A percentile compares a stretch with the other conserved stretches of the same genome.
Evolutionary conservation across 371 early-diverging fungal species (phyloP).

Genomic region (Mortierella sp.): DNA sequence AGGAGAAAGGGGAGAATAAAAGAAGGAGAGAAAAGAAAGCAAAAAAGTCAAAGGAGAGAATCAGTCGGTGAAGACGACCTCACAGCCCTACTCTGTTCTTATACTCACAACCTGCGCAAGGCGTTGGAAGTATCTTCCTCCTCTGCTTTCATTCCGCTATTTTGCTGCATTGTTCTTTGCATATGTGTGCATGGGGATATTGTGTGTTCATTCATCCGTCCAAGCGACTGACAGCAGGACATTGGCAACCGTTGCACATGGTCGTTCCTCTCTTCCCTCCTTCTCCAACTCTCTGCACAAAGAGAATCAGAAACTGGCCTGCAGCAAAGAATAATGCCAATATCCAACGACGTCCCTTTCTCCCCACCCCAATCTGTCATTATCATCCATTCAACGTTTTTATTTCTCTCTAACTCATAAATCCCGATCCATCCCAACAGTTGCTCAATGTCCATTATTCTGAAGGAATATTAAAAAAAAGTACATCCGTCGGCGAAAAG

Average conservation of each 20-base stretch:
- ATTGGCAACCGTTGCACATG: background rate
- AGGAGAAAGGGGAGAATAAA: background rate
- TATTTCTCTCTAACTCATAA: background rate
- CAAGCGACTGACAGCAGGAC: background rate
- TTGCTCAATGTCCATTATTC: background rate
- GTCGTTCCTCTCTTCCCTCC: background rate
- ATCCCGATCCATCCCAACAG: constrained; percentile 12
- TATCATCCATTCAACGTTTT: background rate
- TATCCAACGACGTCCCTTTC: background rate
- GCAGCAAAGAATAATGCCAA: constrained; percentile 12
- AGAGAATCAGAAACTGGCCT: constrained; percentile 40
- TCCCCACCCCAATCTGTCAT: background rate
- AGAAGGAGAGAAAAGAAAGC: background rate
- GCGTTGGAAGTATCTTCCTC: no score
- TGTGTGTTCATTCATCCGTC: background rate
- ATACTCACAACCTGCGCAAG: background rate
- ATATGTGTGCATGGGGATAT: background rate
- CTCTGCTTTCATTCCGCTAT: no score
- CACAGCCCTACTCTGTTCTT: constrained; percentile 5
- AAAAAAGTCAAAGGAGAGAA: background rate
- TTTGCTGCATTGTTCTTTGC: background rate
- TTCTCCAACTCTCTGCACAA: background rate
- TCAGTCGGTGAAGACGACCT: background rate
- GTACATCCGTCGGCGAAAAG: background rate
- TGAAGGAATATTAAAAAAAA: background rate